These are phyloP conservation scores for Gaertneriomyces semiglobifer DNA, from an alignment of 192 early-diverging fungal species.

Conservation along the genomic window DNA sequence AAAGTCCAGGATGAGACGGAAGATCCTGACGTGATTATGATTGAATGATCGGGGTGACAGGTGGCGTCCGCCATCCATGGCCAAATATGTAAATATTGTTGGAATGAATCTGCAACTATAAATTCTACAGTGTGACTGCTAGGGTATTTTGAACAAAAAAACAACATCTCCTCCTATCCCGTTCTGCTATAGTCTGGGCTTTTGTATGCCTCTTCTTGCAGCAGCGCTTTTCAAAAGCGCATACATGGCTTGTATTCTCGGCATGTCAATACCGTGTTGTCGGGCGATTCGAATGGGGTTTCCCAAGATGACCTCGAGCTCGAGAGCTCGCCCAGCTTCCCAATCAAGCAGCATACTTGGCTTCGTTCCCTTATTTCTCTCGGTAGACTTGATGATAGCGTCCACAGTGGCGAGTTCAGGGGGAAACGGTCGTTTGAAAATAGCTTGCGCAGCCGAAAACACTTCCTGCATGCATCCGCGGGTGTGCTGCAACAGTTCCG, in stretches of 20 bases:
- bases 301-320: slow-evolving; percentile 54
- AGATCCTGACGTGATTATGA: too few species aligned
- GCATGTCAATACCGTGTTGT: slow-evolving; percentile 37
- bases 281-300: slow-evolving; percentile 48
- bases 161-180: too few species aligned
- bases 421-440: slow-evolving; percentile 11
- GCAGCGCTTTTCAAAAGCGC: slow-evolving; percentile 45
- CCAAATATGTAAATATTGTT: too few species aligned
- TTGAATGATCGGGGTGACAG: too few species aligned
- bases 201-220: slow-evolving; percentile 11
- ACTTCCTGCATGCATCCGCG: slow-evolving; percentile 31
- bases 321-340: slow-evolving; percentile 45
- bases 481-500: slow-evolving; percentile 8
- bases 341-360: slow-evolving; percentile 66
- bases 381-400: slow-evolving; percentile 31
- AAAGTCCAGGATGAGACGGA: too few species aligned
- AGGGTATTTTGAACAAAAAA: too few species aligned
- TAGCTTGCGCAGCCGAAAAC: slow-evolving; percentile 10
- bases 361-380: slow-evolving; percentile 20
- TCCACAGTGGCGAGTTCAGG: slow-evolving; percentile 32
- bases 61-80: too few species aligned
- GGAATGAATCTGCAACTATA: too few species aligned
- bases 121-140: too few species aligned
- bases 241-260: slow-evolving; percentile 49
- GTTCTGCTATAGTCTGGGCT: not conserved